A percentile compares a stretch with the other conserved stretches of the same genome.
These are phyloP conservation scores for Fraxinus quadrangulata DNA, from an alignment of 257 asterid species.

Conservation along the genomic window DNA sequence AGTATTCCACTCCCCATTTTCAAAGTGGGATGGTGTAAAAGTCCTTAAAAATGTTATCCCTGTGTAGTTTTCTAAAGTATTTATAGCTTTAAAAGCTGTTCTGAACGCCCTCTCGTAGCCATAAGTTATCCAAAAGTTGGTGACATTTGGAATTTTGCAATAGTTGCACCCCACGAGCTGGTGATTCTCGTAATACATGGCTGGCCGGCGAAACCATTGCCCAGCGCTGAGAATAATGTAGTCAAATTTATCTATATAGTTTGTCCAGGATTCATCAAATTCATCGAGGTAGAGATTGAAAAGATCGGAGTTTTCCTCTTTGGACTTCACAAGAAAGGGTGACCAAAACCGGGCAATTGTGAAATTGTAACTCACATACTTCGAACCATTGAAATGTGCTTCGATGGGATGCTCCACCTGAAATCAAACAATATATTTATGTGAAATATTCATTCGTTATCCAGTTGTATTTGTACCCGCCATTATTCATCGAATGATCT, in stretches of 20 bases:
- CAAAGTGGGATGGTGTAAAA: constrained; percentile 30
- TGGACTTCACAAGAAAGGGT: constrained; percentile 26
- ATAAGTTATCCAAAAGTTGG: constrained; percentile 18
- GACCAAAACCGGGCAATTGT: constrained; percentile 31
- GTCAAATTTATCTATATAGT: constrained; percentile 26
- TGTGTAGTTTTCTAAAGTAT: constrained; percentile 18
- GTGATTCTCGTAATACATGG: constrained; percentile 25
- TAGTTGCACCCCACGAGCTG: constrained; percentile 26
- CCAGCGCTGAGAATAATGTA: constrained; percentile 31
- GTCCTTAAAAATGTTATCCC: constrained; percentile 29
- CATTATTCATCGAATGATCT: neutral
- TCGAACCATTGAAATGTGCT: constrained; percentile 20
- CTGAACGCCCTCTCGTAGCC: constrained; percentile 24
- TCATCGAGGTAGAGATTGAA: constrained; percentile 35
- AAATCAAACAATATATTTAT: neutral
- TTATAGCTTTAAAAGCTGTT: constrained; percentile 23
- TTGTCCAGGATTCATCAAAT: constrained; percentile 29
- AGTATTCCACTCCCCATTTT: constrained; percentile 27
- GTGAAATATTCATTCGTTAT: too few species aligned
- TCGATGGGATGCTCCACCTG: constrained; percentile 33
- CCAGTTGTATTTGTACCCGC: too few species aligned
- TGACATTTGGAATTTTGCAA: constrained; percentile 17
- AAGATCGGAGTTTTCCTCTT: constrained; percentile 17
- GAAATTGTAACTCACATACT: constrained; percentile 27
- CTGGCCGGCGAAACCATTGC: constrained; percentile 32